phyloP scores from a whole-genome alignment of 73 alveolate genomes.

The Paramecium biaurelia region DNA sequence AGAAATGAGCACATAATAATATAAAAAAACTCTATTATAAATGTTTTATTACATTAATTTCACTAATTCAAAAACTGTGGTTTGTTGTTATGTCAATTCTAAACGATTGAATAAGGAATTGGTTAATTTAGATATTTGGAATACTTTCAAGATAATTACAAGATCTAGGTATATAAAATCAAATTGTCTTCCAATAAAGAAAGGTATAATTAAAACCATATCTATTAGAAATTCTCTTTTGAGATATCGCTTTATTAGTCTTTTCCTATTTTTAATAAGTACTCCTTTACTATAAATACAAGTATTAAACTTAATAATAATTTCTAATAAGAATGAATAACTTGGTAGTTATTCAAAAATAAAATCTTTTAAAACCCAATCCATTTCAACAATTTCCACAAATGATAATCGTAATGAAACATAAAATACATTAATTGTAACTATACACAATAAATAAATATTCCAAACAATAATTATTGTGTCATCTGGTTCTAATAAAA shows the following conservation, averaged over 20 bases:
- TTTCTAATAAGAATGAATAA: neutral
- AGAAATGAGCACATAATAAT: neutral
- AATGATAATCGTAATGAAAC: neutral
- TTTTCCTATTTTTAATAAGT: neutral
- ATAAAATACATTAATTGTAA: neutral
- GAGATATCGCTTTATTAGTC: neutral
- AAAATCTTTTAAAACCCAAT: neutral
- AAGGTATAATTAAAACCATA: neutral
- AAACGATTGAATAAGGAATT: neutral
- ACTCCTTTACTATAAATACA: neutral
- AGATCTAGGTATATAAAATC: neutral
- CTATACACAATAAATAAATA: neutral
- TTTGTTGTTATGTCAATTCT: neutral
- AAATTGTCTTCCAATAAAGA: neutral
- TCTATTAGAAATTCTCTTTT: neutral
- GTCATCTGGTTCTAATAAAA: conserved; percentile 20
- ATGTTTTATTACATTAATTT: neutral
- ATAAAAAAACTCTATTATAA: neutral
- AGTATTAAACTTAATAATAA: neutral
- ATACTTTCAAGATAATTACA: neutral
- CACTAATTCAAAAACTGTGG: neutral
- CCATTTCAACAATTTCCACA: neutral
- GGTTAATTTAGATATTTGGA: neutral
- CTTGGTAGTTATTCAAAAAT: neutral
- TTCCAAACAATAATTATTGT: neutral